phyloP scores from a whole-genome alignment of 495 filamentous ascomycete genomes.

The Daldinia loculata region DNA sequence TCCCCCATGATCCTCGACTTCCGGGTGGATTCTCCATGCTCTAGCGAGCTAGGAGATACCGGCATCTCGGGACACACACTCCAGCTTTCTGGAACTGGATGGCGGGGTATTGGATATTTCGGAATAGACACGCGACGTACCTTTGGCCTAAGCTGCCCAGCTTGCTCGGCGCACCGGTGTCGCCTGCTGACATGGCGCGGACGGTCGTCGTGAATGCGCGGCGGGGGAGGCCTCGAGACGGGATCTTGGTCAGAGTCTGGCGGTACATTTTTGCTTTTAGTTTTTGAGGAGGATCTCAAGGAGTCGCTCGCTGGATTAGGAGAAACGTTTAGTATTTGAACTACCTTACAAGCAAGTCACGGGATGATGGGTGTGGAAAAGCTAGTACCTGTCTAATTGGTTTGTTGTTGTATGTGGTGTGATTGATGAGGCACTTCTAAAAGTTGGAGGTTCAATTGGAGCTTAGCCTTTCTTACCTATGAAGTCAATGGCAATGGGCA shows the following conservation, averaged over 20 bases:
- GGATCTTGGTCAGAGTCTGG: conserved; percentile 67
- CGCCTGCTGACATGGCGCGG: conserved; percentile 71
- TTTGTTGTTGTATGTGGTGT: conserved; percentile 14
- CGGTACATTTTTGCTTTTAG: conserved; percentile 67
- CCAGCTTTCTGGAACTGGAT: background rate
- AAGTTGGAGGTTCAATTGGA: conserved; percentile 27
- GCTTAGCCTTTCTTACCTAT: conserved; percentile 21
- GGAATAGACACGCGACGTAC: conserved; percentile 46
- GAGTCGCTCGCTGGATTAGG: conserved; percentile 2
- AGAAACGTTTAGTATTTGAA: background rate
- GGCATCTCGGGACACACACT: background rate
- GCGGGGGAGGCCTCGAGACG: conserved; percentile 55
- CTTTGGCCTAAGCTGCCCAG: conserved; percentile 49
- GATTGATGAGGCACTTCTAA: conserved; percentile 36
- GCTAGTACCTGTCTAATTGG: conserved; percentile 33
- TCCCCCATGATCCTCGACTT: background rate
- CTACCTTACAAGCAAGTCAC: conserved; percentile 18
- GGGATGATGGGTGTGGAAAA: conserved; percentile 6
- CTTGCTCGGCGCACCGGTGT: conserved; percentile 70
- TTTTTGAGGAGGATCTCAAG: background rate
- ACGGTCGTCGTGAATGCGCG: conserved; percentile 69
- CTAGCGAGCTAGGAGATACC: background rate
- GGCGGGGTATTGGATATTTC: background rate
- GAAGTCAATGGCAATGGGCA: conserved; percentile 19
- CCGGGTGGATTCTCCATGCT: background rate